Evolutionary conservation across 2,329 filamentous ascomycete species (phyloP), one percentile per base, ranked within the genome.

Genomic region (Cladosporium velox): DNA sequence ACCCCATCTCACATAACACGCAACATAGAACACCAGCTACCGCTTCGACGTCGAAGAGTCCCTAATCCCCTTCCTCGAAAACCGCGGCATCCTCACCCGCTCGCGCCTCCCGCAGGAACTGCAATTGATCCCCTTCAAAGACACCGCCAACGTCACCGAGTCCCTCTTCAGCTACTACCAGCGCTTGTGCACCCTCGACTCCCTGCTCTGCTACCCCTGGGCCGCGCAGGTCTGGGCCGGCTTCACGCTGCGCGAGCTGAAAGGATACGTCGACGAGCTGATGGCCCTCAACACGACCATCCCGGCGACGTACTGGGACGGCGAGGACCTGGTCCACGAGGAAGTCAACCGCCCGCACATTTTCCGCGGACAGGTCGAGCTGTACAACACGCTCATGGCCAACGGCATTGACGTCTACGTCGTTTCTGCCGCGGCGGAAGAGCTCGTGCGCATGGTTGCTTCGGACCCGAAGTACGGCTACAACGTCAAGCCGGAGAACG

Each of bases 211-310:
- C 73, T 82, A 82, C 67, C 79, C 79, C 0, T 82, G 79, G 73
- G 76, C 75, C 11, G 79, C 79, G 0, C 78, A 82, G 66, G 74
- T 81, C 65, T 82, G 79, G 59, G 75, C 76, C 49, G 80, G 79
- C 30, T 72, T 82, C 38, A 75, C 80, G 0, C 75, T 85, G 64
- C 76, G 80, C 61, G 77, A 83, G 67, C 77, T 83, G 41, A 82
- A 81, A 72, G 78, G 77, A 66, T 80, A 81, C 68, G 79, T 82
- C 1, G 83, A 83, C 68, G 79, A 83, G 68, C 76, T 84, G 66
- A 80, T 84, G 74, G 77, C 80, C 0, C 75, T 80, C 65, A 78
- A 80, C 71, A 67, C 59, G 30, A 77, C 76, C 10, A 76, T 82
- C 4, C 67, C 74, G 5, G 73, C 75, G n/a, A 76, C 71, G 5